Conservation (phyloP, 1,139 yeast genomes). For the Yueomyces sp. region DNA sequence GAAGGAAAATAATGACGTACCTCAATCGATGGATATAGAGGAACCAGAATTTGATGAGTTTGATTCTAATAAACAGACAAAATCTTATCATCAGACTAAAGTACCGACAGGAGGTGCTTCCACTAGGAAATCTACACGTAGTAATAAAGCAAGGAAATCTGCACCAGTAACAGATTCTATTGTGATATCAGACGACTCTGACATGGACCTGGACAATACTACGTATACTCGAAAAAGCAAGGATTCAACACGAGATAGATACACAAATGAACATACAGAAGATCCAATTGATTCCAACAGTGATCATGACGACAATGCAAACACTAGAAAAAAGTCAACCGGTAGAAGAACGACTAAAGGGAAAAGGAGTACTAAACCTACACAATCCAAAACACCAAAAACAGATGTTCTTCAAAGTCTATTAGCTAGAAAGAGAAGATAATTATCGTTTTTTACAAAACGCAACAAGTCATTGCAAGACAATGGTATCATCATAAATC, state of each 20-base stretch:
- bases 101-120: background rate
- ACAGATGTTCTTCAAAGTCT: constrained; percentile 8
- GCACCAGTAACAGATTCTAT: constrained; percentile 4
- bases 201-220: background rate
- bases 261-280: background rate
- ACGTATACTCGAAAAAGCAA: no score
- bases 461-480: no score
- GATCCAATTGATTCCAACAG: constrained; percentile 4
- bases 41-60: no score
- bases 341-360: background rate
- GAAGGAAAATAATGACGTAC: no score
- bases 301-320: constrained; percentile 4
- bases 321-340: constrained; percentile 1
- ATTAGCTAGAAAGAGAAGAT: constrained; percentile 6
- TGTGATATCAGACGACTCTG: constrained; percentile 6
- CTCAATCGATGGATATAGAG: no score
- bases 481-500: no score
- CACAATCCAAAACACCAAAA: constrained; percentile 7
- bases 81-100: no score
- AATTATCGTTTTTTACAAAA: no score
- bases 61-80: no score
- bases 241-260: background rate
- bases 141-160: background rate
- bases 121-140: background rate
- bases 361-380: background rate